A percentile compares a stretch with the other conserved stretches of the same genome.
Evolutionary conservation across 139 green algal species (phyloP).

Genomic region (Chlamydomonas urium): DNA sequence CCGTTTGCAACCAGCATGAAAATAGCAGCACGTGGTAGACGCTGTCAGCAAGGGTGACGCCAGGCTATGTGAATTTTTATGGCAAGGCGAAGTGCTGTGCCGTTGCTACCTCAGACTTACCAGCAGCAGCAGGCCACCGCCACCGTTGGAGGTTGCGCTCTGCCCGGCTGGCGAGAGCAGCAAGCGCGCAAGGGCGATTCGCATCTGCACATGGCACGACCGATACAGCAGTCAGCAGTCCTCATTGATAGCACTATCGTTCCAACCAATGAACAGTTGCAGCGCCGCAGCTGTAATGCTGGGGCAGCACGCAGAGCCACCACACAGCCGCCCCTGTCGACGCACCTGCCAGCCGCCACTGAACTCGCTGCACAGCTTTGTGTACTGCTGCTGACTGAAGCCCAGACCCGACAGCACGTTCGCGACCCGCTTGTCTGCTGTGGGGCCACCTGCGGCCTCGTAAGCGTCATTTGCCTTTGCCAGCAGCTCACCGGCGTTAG

Average conservation of each 20-base stretch:
- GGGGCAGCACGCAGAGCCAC: no score
- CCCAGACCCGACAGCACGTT: conserved; percentile 57
- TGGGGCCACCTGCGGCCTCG: conserved; percentile 40
- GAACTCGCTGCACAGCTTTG: conserved; percentile 50
- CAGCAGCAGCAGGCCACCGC: conserved; percentile 47
- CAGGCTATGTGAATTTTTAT: no score
- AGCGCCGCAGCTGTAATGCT: no score
- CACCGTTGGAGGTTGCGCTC: conserved; percentile 20
- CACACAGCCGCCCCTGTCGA: no score
- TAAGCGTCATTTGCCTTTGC: conserved; percentile 27
- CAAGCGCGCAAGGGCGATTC: conserved; percentile 69
- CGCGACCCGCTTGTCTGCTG: conserved; percentile 54
- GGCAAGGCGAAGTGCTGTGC: no score
- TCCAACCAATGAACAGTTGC: no score
- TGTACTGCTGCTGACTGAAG: conserved; percentile 49
- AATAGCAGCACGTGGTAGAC: no score
- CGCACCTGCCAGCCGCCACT: conserved; percentile 61
- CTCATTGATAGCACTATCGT: no score
- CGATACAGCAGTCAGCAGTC: not conserved
- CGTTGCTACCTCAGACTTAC: no score
- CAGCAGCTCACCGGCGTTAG: conserved; percentile 13
- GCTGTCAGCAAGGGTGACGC: no score
- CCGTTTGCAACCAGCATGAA: not conserved
- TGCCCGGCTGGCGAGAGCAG: conserved; percentile 56
- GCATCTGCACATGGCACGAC: conserved; percentile 50